Evolutionary conservation across 2,329 filamentous ascomycete species (phyloP).

Genomic region (Phoma sp.): DNA sequence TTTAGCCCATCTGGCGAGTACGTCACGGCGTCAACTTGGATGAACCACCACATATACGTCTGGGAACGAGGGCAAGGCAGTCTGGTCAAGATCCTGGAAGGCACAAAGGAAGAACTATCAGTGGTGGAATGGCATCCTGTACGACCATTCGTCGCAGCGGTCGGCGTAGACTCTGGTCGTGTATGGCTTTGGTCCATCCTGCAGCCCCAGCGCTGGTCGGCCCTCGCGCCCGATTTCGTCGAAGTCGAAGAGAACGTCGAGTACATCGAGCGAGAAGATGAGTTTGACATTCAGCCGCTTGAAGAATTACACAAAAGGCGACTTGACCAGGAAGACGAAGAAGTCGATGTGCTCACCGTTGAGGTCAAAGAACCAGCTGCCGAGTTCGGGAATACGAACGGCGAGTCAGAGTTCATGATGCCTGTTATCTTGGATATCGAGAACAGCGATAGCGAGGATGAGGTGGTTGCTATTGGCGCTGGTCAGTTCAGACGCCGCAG

Average conservation of each 20-base stretch:
- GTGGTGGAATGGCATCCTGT: conserved; percentile 95
- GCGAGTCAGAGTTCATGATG: conserved; percentile 75
- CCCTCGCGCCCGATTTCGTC: conserved; percentile 92
- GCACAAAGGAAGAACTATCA: conserved; percentile 93
- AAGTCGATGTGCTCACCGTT: conserved; percentile 85
- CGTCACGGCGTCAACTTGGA: conserved; percentile 93
- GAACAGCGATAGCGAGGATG: conserved; percentile 94
- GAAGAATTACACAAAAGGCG: conserved; percentile 93
- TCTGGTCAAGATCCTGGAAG: conserved; percentile 94
- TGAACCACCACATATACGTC: conserved; percentile 98
- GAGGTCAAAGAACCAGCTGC: conserved; percentile 63
- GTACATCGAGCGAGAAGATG: conserved; percentile 93
- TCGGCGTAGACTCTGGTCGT: conserved; percentile 87
- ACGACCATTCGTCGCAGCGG: conserved; percentile 84
- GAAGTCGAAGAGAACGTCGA: conserved; percentile 99
- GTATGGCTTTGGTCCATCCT: conserved; percentile 97
- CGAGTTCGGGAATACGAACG: conserved; percentile 54
- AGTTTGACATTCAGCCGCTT: conserved; percentile 96
- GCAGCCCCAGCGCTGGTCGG: conserved; percentile 95
- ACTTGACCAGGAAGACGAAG: conserved; percentile 90
- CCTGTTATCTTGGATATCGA: conserved; percentile 92
- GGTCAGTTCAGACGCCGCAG: conserved; percentile 90
- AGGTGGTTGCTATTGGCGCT: conserved; percentile 70
- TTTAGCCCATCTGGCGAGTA: conserved; percentile 96
- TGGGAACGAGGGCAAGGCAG: conserved; percentile 96